Conservation (phyloP, 106 monocot species). For the Phalaenopsis equestris region DNA sequence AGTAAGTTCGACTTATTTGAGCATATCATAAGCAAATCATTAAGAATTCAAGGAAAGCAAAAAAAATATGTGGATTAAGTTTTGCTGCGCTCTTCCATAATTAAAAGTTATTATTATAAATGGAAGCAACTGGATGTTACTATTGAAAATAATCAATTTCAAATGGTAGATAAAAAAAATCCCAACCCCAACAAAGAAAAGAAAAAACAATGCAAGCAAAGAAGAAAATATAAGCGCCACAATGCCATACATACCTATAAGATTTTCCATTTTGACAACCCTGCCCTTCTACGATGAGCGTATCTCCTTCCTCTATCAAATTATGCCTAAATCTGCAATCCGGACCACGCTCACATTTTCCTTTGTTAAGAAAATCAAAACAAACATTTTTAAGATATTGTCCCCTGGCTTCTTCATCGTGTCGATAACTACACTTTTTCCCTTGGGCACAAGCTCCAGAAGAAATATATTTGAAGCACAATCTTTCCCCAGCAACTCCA, state of each 20-base stretch:
- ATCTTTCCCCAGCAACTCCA: constrained; percentile 25
- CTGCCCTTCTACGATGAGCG: constrained; percentile 8
- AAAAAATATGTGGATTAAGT: not conserved
- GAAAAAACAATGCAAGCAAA: not conserved
- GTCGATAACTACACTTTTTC: constrained; percentile 64
- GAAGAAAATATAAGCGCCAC: not conserved
- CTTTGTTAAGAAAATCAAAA: constrained; percentile 97
- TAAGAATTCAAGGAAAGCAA: not conserved
- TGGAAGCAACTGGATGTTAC: no score
- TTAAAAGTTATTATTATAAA: not conserved
- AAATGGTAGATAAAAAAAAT: no score
- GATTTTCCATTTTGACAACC: constrained; percentile 26
- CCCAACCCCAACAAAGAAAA: not conserved
- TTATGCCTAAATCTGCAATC: constrained; percentile 78
- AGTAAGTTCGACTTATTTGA: not conserved
- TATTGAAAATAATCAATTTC: no score
- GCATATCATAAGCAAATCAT: not conserved
- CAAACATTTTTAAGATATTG: constrained; percentile 83
- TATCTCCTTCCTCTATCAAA: constrained; percentile 47
- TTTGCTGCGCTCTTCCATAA: not conserved
- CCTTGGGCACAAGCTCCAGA: constrained; percentile 65
- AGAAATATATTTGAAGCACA: constrained; percentile 90
- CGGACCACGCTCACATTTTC: constrained; percentile 82
- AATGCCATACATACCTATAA: constrained; percentile 24
- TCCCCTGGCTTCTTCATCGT: constrained; percentile 64